Percentiles rank a stretch among this genome's conserved stretches.
Conservation (phyloP, 2,329 filamentous ascomycete genomes). For the Fusarium redolens region DNA sequence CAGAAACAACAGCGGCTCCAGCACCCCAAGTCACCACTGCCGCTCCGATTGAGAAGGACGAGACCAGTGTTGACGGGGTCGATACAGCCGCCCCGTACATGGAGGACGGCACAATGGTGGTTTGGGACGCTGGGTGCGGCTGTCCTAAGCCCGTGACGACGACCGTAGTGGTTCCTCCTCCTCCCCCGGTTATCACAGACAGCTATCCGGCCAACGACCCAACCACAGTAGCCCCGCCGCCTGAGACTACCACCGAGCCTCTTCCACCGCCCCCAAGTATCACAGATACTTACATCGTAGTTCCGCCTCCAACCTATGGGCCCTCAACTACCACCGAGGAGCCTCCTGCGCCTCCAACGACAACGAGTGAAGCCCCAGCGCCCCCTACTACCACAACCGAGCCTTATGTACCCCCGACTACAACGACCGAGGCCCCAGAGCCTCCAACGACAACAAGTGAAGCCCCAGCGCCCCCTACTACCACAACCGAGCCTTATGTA, state of each 20-base stretch:
- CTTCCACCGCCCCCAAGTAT: not conserved
- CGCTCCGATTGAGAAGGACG: not conserved
- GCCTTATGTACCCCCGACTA: not conserved
- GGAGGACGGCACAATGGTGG: slow-evolving; percentile 3
- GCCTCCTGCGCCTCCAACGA: not conserved
- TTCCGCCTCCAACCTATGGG: slow-evolving; percentile 3
- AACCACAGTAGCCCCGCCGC: not conserved
- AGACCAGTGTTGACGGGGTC: not conserved
- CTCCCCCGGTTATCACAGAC: not conserved
- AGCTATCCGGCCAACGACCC: not conserved
- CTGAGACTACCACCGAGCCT: not conserved
- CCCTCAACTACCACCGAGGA: not conserved
- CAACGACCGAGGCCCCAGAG: not conserved
- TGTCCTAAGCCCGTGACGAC: slow-evolving; percentile 16
- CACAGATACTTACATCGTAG: not conserved
- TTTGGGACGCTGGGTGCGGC: slow-evolving; percentile 15
- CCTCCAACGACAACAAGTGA: slow-evolving; percentile 3
- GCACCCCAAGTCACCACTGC: slow-evolving; percentile 8
- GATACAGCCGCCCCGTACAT: not conserved
- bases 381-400: not conserved
- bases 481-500: not conserved
- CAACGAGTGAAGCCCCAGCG: not conserved
- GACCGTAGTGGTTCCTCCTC: not conserved
- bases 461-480: not conserved
- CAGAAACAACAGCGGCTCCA: slow-evolving; percentile 1